Conservation (phyloP, 108 stramenopile genomes). For the Epithemia pelagica region DNA sequence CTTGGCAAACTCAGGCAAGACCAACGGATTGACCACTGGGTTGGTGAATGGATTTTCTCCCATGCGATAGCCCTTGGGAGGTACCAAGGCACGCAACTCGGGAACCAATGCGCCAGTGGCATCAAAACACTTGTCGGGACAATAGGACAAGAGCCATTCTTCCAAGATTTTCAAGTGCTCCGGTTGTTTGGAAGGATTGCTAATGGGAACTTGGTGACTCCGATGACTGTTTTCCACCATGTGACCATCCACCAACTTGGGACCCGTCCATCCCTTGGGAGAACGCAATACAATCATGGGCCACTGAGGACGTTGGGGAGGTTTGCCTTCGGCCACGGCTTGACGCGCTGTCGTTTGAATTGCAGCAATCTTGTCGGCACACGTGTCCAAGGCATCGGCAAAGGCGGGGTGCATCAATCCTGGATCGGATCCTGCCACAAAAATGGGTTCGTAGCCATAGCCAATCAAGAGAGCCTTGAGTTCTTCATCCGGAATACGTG, state of each 20-base stretch:
- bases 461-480: conserved; percentile 16
- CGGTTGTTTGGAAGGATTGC: conserved; percentile 5
- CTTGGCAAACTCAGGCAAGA: conserved; percentile 16
- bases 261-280: conserved; percentile 25
- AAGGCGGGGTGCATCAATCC: conserved; percentile 18
- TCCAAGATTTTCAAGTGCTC: conserved; percentile 12
- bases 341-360: conserved; percentile 14
- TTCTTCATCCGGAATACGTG: conserved; percentile 17
- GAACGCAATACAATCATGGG: conserved; percentile 20
- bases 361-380: conserved; percentile 11
- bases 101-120: conserved; percentile 13
- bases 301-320: conserved; percentile 10
- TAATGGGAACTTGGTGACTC: conserved; percentile 16
- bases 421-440: conserved; percentile 21
- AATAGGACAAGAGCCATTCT: conserved; percentile 12
- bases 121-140: conserved; percentile 14
- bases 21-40: conserved; percentile 17
- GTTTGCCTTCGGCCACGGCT: not conserved
- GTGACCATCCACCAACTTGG: conserved; percentile 16
- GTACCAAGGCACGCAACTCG: conserved; percentile 20
- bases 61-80: conserved; percentile 18
- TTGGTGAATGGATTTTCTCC: conserved; percentile 20
- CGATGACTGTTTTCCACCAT: conserved; percentile 17
- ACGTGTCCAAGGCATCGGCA: conserved; percentile 14
- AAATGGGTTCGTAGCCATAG: conserved; percentile 23